Conservation (phyloP, 1,284 basidiomycete genomes). For the Athelia psychrophila region DNA sequence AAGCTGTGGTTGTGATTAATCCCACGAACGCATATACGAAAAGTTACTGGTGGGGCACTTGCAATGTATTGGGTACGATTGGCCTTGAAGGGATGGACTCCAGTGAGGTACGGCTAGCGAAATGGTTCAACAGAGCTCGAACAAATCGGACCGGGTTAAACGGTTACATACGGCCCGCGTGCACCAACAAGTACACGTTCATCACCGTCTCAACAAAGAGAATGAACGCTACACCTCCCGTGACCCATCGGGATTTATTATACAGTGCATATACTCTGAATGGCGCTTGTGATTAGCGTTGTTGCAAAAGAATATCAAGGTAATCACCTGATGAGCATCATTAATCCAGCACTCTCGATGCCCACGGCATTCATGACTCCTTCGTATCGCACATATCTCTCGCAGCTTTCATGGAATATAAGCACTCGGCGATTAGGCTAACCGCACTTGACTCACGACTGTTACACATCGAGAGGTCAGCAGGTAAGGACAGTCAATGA, state of each 20-base stretch:
- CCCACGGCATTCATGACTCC: slow-evolving; percentile 43
- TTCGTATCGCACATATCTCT: slow-evolving; percentile 39
- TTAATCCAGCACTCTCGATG: slow-evolving; percentile 35
- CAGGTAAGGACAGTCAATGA: too few species aligned
- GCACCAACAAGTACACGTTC: slow-evolving; percentile 38
- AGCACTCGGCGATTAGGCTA: slow-evolving; percentile 35
- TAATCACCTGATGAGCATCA: slow-evolving; percentile 46
- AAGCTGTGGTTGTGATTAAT: slow-evolving; percentile 25
- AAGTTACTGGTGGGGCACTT: not conserved
- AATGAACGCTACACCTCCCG: slow-evolving; percentile 21
- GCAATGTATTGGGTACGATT: slow-evolving; percentile 8
- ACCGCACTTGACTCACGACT: slow-evolving; percentile 15
- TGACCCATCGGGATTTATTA: slow-evolving; percentile 13
- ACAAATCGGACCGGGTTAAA: not conserved
- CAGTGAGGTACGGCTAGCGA: slow-evolving; percentile 14
- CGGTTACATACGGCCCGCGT: slow-evolving; percentile 16
- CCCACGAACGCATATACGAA: not conserved
- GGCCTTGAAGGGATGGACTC: not conserved
- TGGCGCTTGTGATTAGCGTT: not conserved
- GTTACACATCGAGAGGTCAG: too few species aligned
- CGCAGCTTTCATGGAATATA: slow-evolving; percentile 25
- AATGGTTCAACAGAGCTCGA: slow-evolving; percentile 3
- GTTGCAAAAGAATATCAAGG: not conserved
- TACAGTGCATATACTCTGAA: slow-evolving; percentile 29
- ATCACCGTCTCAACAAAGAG: slow-evolving; percentile 30